Evolutionary conservation across 192 early-diverging fungal species (phyloP).

Genomic region (Backusella luteola): DNA sequence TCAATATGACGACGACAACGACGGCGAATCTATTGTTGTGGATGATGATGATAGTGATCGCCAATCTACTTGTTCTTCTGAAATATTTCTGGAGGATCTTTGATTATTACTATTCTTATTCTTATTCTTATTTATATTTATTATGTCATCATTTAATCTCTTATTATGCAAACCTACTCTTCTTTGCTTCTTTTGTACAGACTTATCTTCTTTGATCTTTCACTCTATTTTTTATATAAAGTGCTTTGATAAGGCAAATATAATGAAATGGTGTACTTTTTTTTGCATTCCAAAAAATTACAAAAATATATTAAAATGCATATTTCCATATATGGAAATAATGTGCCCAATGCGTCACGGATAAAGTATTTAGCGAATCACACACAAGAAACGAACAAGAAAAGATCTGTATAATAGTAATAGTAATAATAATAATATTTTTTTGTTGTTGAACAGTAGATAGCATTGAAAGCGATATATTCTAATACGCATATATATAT

Average conservation of each 20-base stretch:
- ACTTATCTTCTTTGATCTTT: not conserved
- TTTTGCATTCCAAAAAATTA: too few relatives aligned
- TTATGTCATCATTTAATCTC: not conserved
- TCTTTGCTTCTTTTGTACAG: not conserved
- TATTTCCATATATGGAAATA: too few relatives aligned
- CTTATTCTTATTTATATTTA: not conserved
- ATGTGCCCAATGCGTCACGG: too few relatives aligned
- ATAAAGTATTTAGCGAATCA: too few relatives aligned
- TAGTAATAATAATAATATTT: too few relatives aligned
- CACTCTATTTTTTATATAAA: not conserved
- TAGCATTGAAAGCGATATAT: too few relatives aligned
- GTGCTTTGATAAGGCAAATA: not conserved
- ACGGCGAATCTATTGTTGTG: constrained; percentile 4
- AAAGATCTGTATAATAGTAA: too few relatives aligned
- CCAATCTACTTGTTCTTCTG: not conserved
- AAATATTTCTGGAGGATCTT: constrained; percentile 10
- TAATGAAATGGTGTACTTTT: too few relatives aligned
- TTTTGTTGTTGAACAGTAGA: too few relatives aligned
- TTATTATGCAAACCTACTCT: not conserved
- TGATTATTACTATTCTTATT: not conserved
- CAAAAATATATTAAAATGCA: too few relatives aligned
- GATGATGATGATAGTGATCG: not conserved
- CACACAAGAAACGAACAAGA: too few relatives aligned
- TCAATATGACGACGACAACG: not conserved
- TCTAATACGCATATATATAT: too few relatives aligned